Percentiles rank a stretch among this genome's conserved stretches.
Evolutionary conservation across 2,329 filamentous ascomycete species (phyloP).

Genomic region (Nothopassalora personata): DNA sequence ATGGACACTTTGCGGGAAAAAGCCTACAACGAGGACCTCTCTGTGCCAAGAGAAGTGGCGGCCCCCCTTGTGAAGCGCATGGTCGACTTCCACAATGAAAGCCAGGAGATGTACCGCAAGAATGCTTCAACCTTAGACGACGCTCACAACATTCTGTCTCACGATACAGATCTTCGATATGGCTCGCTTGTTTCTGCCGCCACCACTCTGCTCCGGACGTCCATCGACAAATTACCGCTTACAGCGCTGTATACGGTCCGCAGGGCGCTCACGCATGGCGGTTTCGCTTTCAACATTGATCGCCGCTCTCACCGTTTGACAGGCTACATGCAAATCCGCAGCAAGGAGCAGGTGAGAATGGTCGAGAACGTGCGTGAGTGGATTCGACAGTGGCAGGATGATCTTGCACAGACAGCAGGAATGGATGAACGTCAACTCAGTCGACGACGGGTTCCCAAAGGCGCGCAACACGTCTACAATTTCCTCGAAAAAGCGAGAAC

Average conservation of each 20-base stretch:
- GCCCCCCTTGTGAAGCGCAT: slow-evolving; percentile 42
- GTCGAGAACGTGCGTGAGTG: slow-evolving; percentile 49
- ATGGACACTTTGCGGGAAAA: slow-evolving; percentile 30
- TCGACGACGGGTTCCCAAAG: slow-evolving; percentile 14
- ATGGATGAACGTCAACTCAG: slow-evolving; percentile 13
- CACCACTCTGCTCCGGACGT: slow-evolving; percentile 35
- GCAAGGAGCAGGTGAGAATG: slow-evolving; percentile 49
- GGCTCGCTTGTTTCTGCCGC: slow-evolving; percentile 46
- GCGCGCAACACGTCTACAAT: slow-evolving; percentile 28
- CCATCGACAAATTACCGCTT: slow-evolving; percentile 25
- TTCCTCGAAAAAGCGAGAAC: slow-evolving; percentile 40
- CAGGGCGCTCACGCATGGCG: slow-evolving; percentile 55
- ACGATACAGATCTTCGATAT: slow-evolving; percentile 40
- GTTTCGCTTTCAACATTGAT: slow-evolving; percentile 57
- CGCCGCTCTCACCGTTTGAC: slow-evolving; percentile 46
- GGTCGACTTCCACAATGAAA: slow-evolving; percentile 39
- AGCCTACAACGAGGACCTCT: slow-evolving; percentile 34
- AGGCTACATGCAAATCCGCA: slow-evolving; percentile 59
- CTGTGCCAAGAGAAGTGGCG: slow-evolving; percentile 44
- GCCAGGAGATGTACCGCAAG: slow-evolving; percentile 45
- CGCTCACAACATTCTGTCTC: slow-evolving; percentile 45
- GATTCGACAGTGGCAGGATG: slow-evolving; percentile 52
- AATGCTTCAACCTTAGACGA: slow-evolving; percentile 45
- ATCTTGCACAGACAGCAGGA: slow-evolving; percentile 32
- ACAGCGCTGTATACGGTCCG: slow-evolving; percentile 63